Percentiles rank a stretch among this genome's conserved stretches.
These are phyloP conservation scores for Tanacetum coccineum DNA, from an alignment of 129 eudicot genomes.

Conservation along the genomic window DNA sequence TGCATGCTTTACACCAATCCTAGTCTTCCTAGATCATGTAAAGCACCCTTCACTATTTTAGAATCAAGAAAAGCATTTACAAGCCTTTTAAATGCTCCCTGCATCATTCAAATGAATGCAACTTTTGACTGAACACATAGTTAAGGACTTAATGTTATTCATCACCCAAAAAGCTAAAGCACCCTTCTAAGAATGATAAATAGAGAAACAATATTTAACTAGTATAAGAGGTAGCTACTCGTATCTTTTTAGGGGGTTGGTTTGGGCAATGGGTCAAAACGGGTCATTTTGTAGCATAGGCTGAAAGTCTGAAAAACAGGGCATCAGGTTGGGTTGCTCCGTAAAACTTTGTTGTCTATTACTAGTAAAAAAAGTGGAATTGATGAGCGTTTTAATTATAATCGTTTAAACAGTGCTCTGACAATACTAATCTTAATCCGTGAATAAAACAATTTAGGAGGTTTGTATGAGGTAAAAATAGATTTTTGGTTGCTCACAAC, in stretches of 20 bases:
- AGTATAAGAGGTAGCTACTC: too few species aligned
- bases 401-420: background rate
- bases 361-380: background rate
- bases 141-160: background rate
- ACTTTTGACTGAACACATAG: conserved; percentile 1
- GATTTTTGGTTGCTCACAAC: background rate
- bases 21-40: conserved; percentile 67
- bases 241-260: too few species aligned
- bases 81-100: conserved; percentile 7
- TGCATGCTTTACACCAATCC: conserved; percentile 95
- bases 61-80: conserved; percentile 26
- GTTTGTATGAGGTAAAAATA: background rate
- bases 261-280: too few species aligned
- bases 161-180: too few species aligned
- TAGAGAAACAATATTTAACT: too few species aligned
- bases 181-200: too few species aligned
- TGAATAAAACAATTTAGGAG: background rate
- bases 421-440: background rate
- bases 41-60: conserved; percentile 40
- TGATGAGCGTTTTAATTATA: background rate
- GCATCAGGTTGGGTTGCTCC: too few species aligned
- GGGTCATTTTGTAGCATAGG: too few species aligned
- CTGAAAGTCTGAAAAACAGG: too few species aligned
- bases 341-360: too few species aligned
- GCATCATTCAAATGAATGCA: conserved; percentile 12